Conservation (phyloP, 192 early-diverging fungal species). For the Linnemannia schmuckeri region DNA sequence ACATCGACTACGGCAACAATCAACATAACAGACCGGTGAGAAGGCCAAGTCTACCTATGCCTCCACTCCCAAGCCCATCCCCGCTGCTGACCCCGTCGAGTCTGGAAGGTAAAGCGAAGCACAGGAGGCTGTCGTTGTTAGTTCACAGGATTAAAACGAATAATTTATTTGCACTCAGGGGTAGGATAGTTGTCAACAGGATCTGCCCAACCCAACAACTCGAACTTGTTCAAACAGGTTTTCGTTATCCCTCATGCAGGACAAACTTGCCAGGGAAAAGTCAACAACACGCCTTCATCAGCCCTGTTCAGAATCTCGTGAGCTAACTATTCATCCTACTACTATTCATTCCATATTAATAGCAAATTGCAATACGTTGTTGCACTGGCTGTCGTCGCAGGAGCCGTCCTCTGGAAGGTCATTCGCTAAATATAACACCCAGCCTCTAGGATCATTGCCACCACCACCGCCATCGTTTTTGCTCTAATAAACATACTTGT, state of each 20-base stretch:
- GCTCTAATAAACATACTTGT: not conserved
- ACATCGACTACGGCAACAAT: not conserved
- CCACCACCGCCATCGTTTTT: not conserved
- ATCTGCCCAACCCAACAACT: too few species aligned
- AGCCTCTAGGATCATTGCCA: not conserved
- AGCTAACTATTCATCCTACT: not conserved
- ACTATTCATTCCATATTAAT: not conserved
- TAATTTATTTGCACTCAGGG: not conserved
- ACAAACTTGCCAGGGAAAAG: too few species aligned
- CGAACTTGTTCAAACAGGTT: too few species aligned
- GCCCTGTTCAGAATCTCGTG: not conserved
- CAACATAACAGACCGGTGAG: slow-evolving; percentile 18
- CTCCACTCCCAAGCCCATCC: slow-evolving; percentile 46
- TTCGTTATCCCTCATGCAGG: too few species aligned
- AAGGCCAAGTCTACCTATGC: slow-evolving; percentile 28
- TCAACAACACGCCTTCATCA: not conserved
- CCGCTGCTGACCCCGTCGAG: slow-evolving; percentile 29
- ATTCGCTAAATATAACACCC: slow-evolving; percentile 4
- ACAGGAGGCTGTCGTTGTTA: not conserved
- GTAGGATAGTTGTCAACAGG: not conserved
- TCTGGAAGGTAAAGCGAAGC: slow-evolving; percentile 23
- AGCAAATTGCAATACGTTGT: slow-evolving; percentile 40
- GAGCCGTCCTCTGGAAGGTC: slow-evolving; percentile 48
- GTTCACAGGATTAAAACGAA: not conserved
- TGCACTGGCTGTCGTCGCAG: slow-evolving; percentile 43